Conservation (phyloP, 202 grass and related monocot genomes). For the Setaria italica region DNA sequence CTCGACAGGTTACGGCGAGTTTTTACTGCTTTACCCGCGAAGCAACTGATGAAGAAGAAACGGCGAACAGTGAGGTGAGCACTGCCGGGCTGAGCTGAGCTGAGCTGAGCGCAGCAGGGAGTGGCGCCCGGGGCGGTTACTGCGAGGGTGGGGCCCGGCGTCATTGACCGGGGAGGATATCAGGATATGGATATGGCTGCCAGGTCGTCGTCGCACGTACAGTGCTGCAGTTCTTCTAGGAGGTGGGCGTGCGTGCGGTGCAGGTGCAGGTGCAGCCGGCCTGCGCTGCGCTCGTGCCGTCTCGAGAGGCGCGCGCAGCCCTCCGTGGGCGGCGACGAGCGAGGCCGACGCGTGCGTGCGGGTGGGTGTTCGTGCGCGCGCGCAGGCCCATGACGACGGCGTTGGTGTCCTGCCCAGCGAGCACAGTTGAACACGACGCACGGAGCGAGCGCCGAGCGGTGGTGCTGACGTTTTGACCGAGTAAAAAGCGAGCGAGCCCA, state of each 20-base stretch:
- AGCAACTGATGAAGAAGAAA: background rate
- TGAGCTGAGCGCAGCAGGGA: background rate
- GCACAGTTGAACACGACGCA: too few relatives aligned
- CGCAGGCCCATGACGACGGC: background rate
- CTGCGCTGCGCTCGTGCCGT: background rate
- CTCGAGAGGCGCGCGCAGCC: background rate
- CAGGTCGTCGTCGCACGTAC: background rate
- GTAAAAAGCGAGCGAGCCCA: too few relatives aligned
- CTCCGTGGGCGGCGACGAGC: too few relatives aligned
- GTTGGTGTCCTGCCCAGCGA: background rate
- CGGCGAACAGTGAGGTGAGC: background rate
- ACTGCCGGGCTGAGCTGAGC: background rate
- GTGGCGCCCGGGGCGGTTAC: background rate
- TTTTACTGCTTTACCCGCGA: background rate
- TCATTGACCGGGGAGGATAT: background rate
- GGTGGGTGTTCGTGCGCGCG: background rate
- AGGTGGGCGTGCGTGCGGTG: background rate
- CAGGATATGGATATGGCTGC: background rate
- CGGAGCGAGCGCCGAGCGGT: too few relatives aligned
- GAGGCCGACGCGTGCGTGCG: background rate
- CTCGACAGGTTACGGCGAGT: background rate
- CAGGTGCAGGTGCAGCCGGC: background rate
- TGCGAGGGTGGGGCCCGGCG: background rate
- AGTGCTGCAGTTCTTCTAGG: background rate
- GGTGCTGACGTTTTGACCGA: too few relatives aligned